phyloP scores from a whole-genome alignment of 2,329 filamentous ascomycete species.

The Chaetomiaceae sp. region DNA sequence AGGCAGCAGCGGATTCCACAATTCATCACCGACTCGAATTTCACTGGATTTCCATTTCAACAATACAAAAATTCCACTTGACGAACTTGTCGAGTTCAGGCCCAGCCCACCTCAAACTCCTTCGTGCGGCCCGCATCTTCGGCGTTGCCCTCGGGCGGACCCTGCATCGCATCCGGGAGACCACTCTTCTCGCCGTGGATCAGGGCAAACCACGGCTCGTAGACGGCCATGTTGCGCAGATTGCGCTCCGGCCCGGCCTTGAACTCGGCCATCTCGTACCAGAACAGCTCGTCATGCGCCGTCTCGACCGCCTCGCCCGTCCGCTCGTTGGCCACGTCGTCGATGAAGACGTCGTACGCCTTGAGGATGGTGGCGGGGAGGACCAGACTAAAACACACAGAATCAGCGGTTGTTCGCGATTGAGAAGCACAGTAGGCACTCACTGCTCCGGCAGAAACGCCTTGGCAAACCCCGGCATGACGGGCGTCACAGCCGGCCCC shows the following conservation, averaged over 20 bases:
- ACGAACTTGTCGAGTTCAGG: neutral
- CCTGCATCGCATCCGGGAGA: neutral
- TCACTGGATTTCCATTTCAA: no score
- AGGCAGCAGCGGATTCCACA: no score
- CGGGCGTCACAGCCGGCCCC: neutral
- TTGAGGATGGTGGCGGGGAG: neutral
- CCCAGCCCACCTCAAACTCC: neutral
- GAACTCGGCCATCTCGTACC: neutral
- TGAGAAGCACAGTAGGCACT: neutral
- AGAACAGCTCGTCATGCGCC: neutral
- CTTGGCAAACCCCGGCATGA: slow-evolving; percentile 1
- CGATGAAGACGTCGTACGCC: slow-evolving; percentile 1
- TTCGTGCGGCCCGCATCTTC: neutral
- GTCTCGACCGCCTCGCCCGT: slow-evolving; percentile 4
- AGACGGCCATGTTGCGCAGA: neutral
- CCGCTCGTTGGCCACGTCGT: slow-evolving; percentile 1
- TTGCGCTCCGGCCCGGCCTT: neutral
- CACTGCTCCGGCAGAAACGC: slow-evolving; percentile 2
- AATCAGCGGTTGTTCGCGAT: neutral
- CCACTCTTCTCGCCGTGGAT: slow-evolving; percentile 7
- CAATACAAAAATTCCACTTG: no score
- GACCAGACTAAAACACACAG: neutral
- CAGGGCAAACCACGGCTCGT: slow-evolving; percentile 6
- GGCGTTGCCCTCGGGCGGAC: neutral
- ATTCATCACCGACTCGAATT: no score